Base-by-base conservation (phyloP, 208 protist genomes). In the Trypanosoma mega region DNA sequence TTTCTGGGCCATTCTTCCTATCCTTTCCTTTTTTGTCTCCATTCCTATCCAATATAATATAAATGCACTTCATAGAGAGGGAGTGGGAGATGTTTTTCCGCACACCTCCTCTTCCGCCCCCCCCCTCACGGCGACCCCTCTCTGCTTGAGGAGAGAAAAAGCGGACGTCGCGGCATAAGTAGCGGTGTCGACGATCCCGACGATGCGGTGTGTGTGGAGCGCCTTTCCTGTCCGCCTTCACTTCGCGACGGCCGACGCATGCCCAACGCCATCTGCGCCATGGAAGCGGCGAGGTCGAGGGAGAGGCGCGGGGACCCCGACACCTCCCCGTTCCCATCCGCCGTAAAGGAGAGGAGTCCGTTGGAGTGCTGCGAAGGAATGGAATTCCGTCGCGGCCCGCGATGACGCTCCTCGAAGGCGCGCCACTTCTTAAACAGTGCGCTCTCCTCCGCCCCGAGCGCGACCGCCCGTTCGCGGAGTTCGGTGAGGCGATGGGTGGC, bases 381-480 rank as follows among this genome's bases (percentile, higher is more conserved):
- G n/a, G n/a, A n/a, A n/a, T 33, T 8, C 20, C n/a, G 24, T 18
- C 31, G 9, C 11, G 4, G 45, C 12, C 20, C 21, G 27, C 11
- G 27, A 27, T 66, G 48, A 7, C 36, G 60, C 23, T 66, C 60
- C 31, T 66, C 60, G 9, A 58, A 27, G 18, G 21, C 20, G 6
- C 48, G 33, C 60, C 60, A 66, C 47, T 39, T 55, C 14, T 48
- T 23, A 39, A 66, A 56, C 11, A 58, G 26, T 6, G 46, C 48
- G 27, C 5, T 39, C 26, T 66, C 48, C 43, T 66, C 48, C 27
- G 44, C 48, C 29, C 56, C 31, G n/a, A 66, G 27, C 9, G 14
- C 31, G 3, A 16, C n/a, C 5, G 30, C 51, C 5, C 49, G 46
- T 11, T 26, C 30, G 29, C 48, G 48, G 23, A 58, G 48, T 30